These are phyloP conservation scores for Castanopsis chinensis DNA, from an alignment of 306 rosid genomes.

Conservation along the genomic window DNA sequence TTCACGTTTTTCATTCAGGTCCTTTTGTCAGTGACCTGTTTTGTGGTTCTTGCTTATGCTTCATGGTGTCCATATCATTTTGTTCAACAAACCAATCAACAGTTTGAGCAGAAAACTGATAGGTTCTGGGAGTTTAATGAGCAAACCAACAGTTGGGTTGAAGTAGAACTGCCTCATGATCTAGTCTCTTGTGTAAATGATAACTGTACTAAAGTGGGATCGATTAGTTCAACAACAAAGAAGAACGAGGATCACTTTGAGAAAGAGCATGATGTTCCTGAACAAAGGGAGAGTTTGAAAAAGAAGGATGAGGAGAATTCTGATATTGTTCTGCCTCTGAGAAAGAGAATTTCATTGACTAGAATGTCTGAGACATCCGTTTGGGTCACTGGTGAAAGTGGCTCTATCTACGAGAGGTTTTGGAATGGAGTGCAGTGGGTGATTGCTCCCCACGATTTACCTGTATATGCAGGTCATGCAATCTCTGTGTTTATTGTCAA, in stretches of 20 bases:
- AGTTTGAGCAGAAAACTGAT: conserved; percentile 73
- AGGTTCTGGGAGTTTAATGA: conserved; percentile 82
- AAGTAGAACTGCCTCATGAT: conserved; percentile 72
- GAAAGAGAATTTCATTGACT: conserved; percentile 78
- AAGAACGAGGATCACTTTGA: conserved; percentile 12
- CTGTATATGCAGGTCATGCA: conserved; percentile 56
- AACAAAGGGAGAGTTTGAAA: conserved; percentile 17
- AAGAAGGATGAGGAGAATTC: conserved; percentile 18
- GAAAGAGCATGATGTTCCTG: conserved; percentile 28
- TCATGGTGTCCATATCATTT: conserved; percentile 56
- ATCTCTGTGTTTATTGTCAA: conserved; percentile 59
- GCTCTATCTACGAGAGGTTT: conserved; percentile 88
- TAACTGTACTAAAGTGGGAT: conserved; percentile 39
- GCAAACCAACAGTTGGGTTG: conserved; percentile 69
- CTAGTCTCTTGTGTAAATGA: conserved; percentile 54
- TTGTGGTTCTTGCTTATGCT: conserved; percentile 31
- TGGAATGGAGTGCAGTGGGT: conserved; percentile 99
- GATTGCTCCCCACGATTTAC: conserved; percentile 83
- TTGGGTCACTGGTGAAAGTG: conserved; percentile 90
- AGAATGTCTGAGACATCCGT: conserved; percentile 71
- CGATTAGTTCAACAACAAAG: conserved; percentile 20
- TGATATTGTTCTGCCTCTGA: conserved; percentile 45
- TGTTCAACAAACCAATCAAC: conserved; percentile 35
- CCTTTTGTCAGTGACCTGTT: conserved; percentile 32
- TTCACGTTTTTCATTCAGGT: conserved; percentile 47